Base-by-base conservation (phyloP, 345 rosid species). In the Populus nigra region DNA sequence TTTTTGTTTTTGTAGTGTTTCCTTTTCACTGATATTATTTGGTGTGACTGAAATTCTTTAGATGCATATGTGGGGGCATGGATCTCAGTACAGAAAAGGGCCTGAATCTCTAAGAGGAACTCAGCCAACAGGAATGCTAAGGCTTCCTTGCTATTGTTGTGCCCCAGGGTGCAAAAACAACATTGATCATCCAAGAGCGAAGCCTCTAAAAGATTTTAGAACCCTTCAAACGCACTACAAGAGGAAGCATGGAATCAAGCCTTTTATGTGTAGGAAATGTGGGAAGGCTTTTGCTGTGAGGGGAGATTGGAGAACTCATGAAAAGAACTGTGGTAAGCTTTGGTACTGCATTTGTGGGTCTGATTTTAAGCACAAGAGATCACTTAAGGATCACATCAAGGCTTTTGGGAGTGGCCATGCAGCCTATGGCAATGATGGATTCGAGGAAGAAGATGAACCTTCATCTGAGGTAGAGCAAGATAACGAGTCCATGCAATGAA, bases 301-400 rank as follows among this genome's bases (percentile, higher is more conserved):
- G 57, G 94, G 94, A 16, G 94, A 89, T 77, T 90, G 94, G 94
- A 86, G 94, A 55, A 90, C 94, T 69, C 92, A 90, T 50, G 94
- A 90, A 78, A 90, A 90, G 86, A 90, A 90, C 53, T 89, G 94
- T 43, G 91, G 91, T 10, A 88, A 87, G 86, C 88, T 88, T 43
- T 88, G 91, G 91, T 88, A 86, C 68, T 88, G 91, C 78, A 81
- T 73, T 65, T 88, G 91, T 76, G 91, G 91, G 8, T 88, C 91
- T 33, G 91, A 88, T 77, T 88, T 88, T 81, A 88, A 88, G 87
- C 91, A 88, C 76, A 88, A 88, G 76, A 84, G 91, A 68, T 88
- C 91, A 35, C 91, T 88, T 53, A 88, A 88, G 79, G 91, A 88
- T 73, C 91, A 88, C 47, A 82, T 88, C 68, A 87, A 83, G 75